phyloP scores from a whole-genome alignment of 805 yeast genomes.

The Candida nanaspora region DNA sequence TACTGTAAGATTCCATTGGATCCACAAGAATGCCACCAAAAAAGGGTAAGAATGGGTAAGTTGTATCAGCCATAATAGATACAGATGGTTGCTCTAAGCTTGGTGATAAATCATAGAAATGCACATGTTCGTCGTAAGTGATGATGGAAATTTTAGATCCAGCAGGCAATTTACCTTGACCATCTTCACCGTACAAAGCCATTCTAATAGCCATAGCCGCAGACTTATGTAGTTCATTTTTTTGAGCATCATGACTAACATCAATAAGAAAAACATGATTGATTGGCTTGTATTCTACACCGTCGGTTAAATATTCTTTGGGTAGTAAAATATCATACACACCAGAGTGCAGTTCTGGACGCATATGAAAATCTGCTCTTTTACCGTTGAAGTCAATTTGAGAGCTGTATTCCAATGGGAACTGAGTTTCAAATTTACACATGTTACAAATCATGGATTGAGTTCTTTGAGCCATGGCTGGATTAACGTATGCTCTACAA shows the following conservation, averaged over 20 bases:
- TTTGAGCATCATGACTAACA: constrained; percentile 50
- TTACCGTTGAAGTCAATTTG: constrained; percentile 54
- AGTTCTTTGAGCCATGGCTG: constrained; percentile 64
- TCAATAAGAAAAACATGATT: constrained; percentile 73
- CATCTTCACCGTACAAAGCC: constrained; percentile 31
- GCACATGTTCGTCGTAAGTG: constrained; percentile 66
- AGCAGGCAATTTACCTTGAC: constrained; percentile 23
- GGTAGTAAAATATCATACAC: constrained; percentile 85
- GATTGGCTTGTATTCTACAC: constrained; percentile 38
- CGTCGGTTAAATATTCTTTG: constrained; percentile 51
- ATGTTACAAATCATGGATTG: constrained; percentile 74
- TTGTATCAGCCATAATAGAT: constrained; percentile 59
- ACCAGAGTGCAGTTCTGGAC: constrained; percentile 78
- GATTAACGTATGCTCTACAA: constrained; percentile 86
- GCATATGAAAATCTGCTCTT: constrained; percentile 51
- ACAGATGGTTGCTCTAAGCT: constrained; percentile 49
- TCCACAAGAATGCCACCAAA: constrained; percentile 72
- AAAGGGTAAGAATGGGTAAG: constrained; percentile 79
- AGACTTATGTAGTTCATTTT: constrained; percentile 53
- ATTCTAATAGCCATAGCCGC: constrained; percentile 65
- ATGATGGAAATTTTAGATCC: constrained; percentile 60
- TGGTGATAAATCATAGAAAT: constrained; percentile 63
- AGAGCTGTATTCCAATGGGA: constrained; percentile 60
- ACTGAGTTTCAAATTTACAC: constrained; percentile 68
- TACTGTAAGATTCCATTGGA: constrained; percentile 55